Conservation (phyloP, 2,329 filamentous ascomycete genomes). For the Colletotrichum simmondsii region DNA sequence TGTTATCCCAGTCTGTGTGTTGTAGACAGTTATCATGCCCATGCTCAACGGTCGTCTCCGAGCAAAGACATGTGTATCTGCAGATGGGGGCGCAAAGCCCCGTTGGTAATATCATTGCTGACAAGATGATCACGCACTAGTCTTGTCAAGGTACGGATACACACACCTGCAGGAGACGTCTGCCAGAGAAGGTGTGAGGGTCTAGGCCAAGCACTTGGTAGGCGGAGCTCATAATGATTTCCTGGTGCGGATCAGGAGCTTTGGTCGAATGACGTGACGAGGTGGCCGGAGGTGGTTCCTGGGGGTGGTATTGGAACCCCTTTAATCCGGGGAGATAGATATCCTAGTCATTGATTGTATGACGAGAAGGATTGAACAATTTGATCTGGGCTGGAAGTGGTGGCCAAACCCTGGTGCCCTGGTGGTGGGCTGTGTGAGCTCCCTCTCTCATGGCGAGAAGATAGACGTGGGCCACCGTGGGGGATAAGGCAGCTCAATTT, state of each 20-base stretch:
- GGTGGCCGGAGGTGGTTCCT: constrained; percentile 3
- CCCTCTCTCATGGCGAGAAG: not conserved
- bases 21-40: too few relatives aligned
- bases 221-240: constrained; percentile 8
- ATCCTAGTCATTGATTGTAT: constrained; percentile 3
- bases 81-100: not conserved
- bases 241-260: constrained; percentile 14
- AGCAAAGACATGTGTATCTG: not conserved
- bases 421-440: not conserved
- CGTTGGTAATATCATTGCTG: constrained; percentile 3
- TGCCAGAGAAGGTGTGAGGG: not conserved
- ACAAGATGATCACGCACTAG: not conserved
- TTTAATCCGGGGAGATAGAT: constrained; percentile 23
- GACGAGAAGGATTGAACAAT: constrained; percentile 15
- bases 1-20: not conserved
- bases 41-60: not conserved
- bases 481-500: not conserved
- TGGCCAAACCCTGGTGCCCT: constrained; percentile 11
- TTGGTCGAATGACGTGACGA: constrained; percentile 25
- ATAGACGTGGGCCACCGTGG: not conserved
- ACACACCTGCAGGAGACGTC: not conserved
- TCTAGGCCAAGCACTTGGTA: not conserved
- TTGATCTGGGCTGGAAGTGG: not conserved
- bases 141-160: not conserved
- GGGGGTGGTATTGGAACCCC: constrained; percentile 14